Conservation (phyloP, 1,139 yeast species). For the Kodamaea alishanica region DNA sequence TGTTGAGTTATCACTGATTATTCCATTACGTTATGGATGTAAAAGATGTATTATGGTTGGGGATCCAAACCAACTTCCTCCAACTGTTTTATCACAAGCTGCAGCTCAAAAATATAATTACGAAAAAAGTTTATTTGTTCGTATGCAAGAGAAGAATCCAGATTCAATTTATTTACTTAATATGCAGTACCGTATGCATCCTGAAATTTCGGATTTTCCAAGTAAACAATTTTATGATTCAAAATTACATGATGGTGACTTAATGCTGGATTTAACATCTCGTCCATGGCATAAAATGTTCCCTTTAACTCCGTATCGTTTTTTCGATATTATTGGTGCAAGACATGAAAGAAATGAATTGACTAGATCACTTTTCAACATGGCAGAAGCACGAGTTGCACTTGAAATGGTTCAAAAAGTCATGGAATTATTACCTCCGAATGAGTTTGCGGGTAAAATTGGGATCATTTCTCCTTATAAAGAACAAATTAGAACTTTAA, state of each 20-base stretch:
- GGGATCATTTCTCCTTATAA: constrained; percentile 95
- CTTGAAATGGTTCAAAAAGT: constrained; percentile 63
- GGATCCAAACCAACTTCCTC: constrained; percentile 97
- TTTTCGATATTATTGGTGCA: constrained; percentile 69
- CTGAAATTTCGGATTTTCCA: constrained; percentile 83
- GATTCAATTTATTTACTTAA: constrained; percentile 69
- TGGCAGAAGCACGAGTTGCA: constrained; percentile 68
- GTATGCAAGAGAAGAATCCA: constrained; percentile 75
- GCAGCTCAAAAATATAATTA: constrained; percentile 71
- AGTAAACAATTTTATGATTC: constrained; percentile 77
- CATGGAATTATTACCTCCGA: constrained; percentile 46
- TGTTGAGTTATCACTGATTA: constrained; percentile 87
- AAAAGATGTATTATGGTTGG: constrained; percentile 95
- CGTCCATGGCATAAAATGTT: constrained; percentile 70
- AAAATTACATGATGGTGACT: constrained; percentile 69
- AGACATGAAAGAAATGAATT: constrained; percentile 59
- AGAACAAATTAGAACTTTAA: constrained; percentile 69
- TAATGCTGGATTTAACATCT: constrained; percentile 54
- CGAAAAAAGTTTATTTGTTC: constrained; percentile 89
- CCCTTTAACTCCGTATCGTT: constrained; percentile 68
- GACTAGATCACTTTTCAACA: constrained; percentile 69
- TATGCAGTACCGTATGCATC: constrained; percentile 99
- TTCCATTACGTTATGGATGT: constrained; percentile 92
- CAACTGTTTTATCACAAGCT: constrained; percentile 90
- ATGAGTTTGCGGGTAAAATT: constrained; percentile 63